A percentile compares a stretch with the other conserved stretches of the same genome.
Conservation (phyloP, 306 rosid genomes). For the Medicago arabica region DNA sequence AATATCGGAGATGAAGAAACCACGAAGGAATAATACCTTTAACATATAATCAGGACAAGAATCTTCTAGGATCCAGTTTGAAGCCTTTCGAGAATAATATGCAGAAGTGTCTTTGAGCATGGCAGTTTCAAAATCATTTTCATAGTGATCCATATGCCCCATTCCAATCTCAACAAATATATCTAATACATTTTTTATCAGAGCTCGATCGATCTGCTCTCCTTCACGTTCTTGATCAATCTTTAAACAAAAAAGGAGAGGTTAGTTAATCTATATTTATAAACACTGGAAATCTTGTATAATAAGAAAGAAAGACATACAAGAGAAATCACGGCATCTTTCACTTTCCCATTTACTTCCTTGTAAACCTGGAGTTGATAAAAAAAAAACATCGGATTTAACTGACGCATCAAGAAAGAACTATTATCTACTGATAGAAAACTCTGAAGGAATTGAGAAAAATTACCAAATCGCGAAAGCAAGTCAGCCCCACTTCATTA, state of each 20-base stretch:
- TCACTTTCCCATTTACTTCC: slow-evolving; percentile 76
- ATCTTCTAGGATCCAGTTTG: slow-evolving; percentile 83
- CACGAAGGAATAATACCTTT: slow-evolving; percentile 48
- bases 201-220: slow-evolving; percentile 88
- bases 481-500: slow-evolving; percentile 73
- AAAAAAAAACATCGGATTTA: background rate
- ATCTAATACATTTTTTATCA: slow-evolving; percentile 80
- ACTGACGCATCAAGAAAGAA: background rate
- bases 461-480: slow-evolving; percentile 77
- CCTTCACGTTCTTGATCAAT: slow-evolving; percentile 96
- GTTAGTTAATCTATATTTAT: slow-evolving; percentile 33
- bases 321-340: slow-evolving; percentile 84
- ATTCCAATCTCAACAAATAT: slow-evolving; percentile 94
- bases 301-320: slow-evolving; percentile 47
- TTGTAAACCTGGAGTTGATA: slow-evolving; percentile 68
- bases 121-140: slow-evolving; percentile 73
- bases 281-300: background rate
- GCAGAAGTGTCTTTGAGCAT: slow-evolving; percentile 80
- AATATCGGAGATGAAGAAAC: slow-evolving; percentile 26
- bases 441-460: slow-evolving; percentile 11
- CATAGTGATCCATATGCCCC: slow-evolving; percentile 90
- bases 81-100: slow-evolving; percentile 87
- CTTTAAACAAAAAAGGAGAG: slow-evolving; percentile 46
- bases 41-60: slow-evolving; percentile 92
- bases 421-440: background rate